Evolutionary conservation across 129 eudicot species (phyloP).

Genomic region (Scalesia atractyloides): DNA sequence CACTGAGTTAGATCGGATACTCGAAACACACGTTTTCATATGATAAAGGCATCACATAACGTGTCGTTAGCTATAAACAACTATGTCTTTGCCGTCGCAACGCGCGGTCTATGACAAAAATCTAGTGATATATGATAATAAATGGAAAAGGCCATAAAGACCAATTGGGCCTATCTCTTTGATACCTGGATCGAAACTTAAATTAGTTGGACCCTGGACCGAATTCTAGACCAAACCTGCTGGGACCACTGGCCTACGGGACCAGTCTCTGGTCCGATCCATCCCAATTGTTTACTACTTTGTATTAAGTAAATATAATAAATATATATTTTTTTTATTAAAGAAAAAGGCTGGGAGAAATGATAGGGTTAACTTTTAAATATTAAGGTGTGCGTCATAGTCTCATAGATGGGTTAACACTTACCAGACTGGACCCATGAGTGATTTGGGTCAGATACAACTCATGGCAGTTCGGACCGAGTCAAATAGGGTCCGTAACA

Average conservation of each 20-base stretch:
- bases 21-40: too few species aligned
- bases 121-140: too few species aligned
- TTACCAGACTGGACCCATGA: conserved; percentile 1
- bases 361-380: background rate
- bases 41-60: too few species aligned
- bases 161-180: background rate
- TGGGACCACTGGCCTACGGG: conserved; percentile 1
- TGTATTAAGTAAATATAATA: background rate
- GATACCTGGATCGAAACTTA: background rate
- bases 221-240: background rate
- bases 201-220: background rate
- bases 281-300: background rate
- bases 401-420: background rate
- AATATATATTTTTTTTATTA: background rate
- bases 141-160: background rate
- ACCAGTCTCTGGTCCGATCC: background rate
- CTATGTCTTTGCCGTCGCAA: too few species aligned
- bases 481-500: conserved; percentile 13
- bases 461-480: conserved; percentile 1
- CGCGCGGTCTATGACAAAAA: too few species aligned
- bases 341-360: background rate
- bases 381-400: background rate
- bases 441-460: conserved; percentile 15
- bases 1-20: too few species aligned
- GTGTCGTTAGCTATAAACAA: too few species aligned